phyloP scores from a whole-genome alignment of 805 yeast species.

The Pichia thaimueangensis region DNA sequence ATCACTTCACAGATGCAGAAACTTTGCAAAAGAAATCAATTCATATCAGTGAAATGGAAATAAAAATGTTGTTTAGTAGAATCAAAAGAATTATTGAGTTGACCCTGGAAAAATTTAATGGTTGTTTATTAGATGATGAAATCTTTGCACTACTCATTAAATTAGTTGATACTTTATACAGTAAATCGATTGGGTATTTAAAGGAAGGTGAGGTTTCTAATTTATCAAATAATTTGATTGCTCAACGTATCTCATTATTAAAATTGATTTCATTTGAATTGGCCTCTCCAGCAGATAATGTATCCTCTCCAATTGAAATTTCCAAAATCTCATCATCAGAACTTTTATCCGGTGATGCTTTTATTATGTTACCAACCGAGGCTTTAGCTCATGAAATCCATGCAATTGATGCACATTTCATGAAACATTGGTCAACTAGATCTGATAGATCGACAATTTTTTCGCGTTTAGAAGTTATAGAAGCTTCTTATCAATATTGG shows the following conservation, averaged over 20 bases:
- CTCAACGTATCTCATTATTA: neutral
- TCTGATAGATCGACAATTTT: slow-evolving; percentile 58
- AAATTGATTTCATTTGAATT: slow-evolving; percentile 3
- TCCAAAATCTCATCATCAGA: neutral
- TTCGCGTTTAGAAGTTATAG: slow-evolving; percentile 47
- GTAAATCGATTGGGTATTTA: neutral
- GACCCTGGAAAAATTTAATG: slow-evolving; percentile 50
- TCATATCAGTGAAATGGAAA: slow-evolving; percentile 10
- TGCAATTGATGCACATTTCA: slow-evolving; percentile 59
- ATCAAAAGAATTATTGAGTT: slow-evolving; percentile 8
- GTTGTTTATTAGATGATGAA: slow-evolving; percentile 60
- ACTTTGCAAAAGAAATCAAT: neutral
- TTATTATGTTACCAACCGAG: slow-evolving; percentile 46
- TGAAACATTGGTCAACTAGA: slow-evolving; percentile 70
- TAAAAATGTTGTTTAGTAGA: slow-evolving; percentile 9
- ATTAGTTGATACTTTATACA: neutral
- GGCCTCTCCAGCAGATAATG: neutral
- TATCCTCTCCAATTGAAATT: neutral
- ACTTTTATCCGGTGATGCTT: slow-evolving; percentile 31
- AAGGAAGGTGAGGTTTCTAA: neutral
- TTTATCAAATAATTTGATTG: neutral
- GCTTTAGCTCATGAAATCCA: slow-evolving; percentile 60
- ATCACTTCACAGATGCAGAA: slow-evolving; percentile 9
- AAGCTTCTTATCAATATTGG: slow-evolving; percentile 38
- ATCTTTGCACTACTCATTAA: slow-evolving; percentile 31